Conservation (phyloP, 805 yeast species). For the Saturnispora sanitii region DNA sequence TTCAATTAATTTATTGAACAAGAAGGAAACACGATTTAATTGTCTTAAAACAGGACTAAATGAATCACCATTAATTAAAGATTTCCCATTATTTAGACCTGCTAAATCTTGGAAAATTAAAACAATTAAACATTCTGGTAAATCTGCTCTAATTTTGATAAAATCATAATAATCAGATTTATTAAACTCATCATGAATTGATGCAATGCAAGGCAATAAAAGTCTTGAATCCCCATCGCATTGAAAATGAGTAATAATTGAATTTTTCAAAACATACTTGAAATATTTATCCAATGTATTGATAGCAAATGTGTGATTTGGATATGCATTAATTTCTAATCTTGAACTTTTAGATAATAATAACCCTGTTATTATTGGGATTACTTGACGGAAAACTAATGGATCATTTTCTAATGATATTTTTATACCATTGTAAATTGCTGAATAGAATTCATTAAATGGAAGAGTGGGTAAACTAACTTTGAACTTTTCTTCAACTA, state of each 20-base stretch:
- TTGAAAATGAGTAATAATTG: not conserved
- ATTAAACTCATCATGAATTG: conserved; percentile 12
- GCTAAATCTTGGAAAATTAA: conserved; percentile 16
- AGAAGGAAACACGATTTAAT: conserved; percentile 37
- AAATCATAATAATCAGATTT: conserved; percentile 8
- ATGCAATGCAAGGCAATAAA: conserved; percentile 11
- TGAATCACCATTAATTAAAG: not conserved
- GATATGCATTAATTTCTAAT: conserved; percentile 18
- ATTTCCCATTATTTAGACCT: conserved; percentile 19
- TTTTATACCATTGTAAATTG: conserved; percentile 10
- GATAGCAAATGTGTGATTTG: conserved; percentile 19
- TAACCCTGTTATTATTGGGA: conserved; percentile 41
- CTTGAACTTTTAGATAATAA: conserved; percentile 27
- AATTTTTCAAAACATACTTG: not conserved
- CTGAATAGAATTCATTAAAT: conserved; percentile 33
- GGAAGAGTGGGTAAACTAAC: conserved; percentile 41
- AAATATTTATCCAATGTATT: conserved; percentile 14
- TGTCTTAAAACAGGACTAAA: conserved; percentile 36
- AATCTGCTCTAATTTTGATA: conserved; percentile 11
- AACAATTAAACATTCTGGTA: conserved; percentile 13
- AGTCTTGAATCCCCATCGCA: not conserved
- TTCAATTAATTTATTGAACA: conserved; percentile 23
- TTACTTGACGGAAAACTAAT: conserved; percentile 32
- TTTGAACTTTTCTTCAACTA: conserved; percentile 35
- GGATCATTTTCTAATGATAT: conserved; percentile 11